Percentiles rank a stretch among this genome's conserved stretches.
Conservation (phyloP, 257 asterid species). For the Capsicum rhomboideum region DNA sequence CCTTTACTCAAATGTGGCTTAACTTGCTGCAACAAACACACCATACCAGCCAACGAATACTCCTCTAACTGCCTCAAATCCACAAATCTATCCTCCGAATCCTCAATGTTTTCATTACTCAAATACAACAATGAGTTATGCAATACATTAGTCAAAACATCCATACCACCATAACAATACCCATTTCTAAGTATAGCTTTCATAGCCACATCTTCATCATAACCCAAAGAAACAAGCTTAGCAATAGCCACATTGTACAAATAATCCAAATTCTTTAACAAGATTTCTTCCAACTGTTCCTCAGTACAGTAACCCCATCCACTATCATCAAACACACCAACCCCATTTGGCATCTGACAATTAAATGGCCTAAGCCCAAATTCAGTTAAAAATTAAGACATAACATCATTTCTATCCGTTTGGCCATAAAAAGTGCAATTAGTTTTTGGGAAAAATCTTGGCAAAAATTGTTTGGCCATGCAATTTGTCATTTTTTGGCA, state of each 20-base stretch:
- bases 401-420: neutral
- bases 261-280: slow-evolving; percentile 55
- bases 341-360: neutral
- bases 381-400: neutral
- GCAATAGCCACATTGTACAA: slow-evolving; percentile 53
- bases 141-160: slow-evolving; percentile 63
- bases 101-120: slow-evolving; percentile 26
- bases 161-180: slow-evolving; percentile 80
- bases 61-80: slow-evolving; percentile 74
- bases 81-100: slow-evolving; percentile 31
- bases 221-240: slow-evolving; percentile 57
- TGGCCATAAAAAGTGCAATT: no score
- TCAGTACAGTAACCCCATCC: slow-evolving; percentile 28
- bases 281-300: slow-evolving; percentile 51
- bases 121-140: slow-evolving; percentile 61
- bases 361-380: no score
- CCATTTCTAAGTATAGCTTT: slow-evolving; percentile 73
- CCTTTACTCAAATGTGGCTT: slow-evolving; percentile 72
- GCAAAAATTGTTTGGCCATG: no score
- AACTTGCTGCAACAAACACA: slow-evolving; percentile 65
- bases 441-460: no score
- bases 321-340: slow-evolving; percentile 6
- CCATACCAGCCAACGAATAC: slow-evolving; percentile 70
- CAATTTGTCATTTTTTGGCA: no score
- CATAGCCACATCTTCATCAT: slow-evolving; percentile 60